Conservation (phyloP, 2,329 filamentous ascomycete genomes). For the Exophiala spinifera region DNA sequence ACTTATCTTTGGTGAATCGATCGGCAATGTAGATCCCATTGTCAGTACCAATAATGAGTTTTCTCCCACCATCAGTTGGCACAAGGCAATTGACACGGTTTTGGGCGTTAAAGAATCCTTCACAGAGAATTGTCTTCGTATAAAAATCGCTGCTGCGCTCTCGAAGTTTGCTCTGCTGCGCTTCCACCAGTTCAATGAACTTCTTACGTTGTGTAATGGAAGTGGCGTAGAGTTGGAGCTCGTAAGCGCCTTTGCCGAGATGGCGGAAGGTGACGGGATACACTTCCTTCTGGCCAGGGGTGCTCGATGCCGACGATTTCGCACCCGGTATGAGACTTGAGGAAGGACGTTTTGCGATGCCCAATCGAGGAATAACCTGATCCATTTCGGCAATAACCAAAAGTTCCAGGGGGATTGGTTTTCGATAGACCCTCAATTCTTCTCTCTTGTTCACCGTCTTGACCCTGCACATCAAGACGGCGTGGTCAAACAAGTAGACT, state of each 20-base stretch:
- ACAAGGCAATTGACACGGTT: constrained; percentile 94
- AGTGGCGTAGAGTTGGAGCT: constrained; percentile 81
- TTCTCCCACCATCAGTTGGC: constrained; percentile 93
- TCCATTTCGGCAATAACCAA: constrained; percentile 96
- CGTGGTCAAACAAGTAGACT: constrained; percentile 94
- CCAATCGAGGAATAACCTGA: constrained; percentile 78
- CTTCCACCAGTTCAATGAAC: constrained; percentile 94
- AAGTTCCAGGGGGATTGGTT: constrained; percentile 90
- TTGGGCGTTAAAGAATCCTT: constrained; percentile 83
- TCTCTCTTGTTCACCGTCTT: constrained; percentile 92
- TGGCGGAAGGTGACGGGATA: constrained; percentile 96
- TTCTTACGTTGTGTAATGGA: constrained; percentile 86
- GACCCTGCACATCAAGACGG: constrained; percentile 82
- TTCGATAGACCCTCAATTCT: constrained; percentile 90
- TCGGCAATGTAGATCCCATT: constrained; percentile 90
- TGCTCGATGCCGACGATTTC: constrained; percentile 48
- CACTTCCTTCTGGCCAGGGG: constrained; percentile 63
- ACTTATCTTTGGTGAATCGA: constrained; percentile 77
- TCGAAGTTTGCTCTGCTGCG: constrained; percentile 80
- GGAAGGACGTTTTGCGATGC: constrained; percentile 79
- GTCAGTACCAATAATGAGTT: constrained; percentile 91
- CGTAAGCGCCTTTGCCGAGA: constrained; percentile 92
- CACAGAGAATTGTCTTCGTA: constrained; percentile 66
- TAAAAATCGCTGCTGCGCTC: constrained; percentile 68
- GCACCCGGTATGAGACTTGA: constrained; percentile 72